Percentiles rank a stretch among this genome's conserved stretches.
Evolutionary conservation across 768 basidiomycete genomes (phyloP).

Genomic region (Phylloporus sp.): DNA sequence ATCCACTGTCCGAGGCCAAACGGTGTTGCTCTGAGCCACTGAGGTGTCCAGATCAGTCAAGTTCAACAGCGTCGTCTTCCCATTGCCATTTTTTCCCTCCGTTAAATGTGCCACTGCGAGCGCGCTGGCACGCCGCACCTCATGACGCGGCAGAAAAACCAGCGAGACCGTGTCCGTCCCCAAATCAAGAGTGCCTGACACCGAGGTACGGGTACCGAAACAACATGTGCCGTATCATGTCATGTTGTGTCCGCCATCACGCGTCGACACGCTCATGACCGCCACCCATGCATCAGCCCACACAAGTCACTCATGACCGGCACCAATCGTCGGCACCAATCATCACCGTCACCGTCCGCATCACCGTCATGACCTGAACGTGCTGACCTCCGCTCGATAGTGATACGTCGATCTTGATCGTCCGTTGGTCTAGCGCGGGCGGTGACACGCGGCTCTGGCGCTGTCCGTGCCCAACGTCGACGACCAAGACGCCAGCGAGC

Average conservation of each 20-base stretch:
- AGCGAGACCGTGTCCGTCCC: neutral
- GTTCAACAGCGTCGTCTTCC: neutral
- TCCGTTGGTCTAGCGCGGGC: neutral
- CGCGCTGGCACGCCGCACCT: neutral
- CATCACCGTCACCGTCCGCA: neutral
- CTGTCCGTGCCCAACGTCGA: neutral
- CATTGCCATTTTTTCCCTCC: neutral
- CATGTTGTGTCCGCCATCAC: neutral
- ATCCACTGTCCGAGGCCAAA: neutral
- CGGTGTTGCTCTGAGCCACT: neutral
- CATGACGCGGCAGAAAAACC: neutral
- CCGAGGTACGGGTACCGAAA: neutral
- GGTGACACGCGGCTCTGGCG: neutral
- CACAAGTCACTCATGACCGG: neutral
- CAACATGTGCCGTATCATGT: neutral
- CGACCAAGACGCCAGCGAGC: too few species aligned
- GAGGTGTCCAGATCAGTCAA: neutral
- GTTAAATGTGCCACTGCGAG: neutral
- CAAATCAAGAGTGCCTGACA: neutral
- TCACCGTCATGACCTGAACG: neutral
- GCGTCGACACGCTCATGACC: neutral
- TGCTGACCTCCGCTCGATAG: neutral
- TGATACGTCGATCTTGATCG: neutral
- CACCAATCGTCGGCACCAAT: neutral
- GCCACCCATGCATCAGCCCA: neutral